Evolutionary conservation across 148 eudicot species (phyloP).

Genomic region (Amaranthus cruentus): DNA sequence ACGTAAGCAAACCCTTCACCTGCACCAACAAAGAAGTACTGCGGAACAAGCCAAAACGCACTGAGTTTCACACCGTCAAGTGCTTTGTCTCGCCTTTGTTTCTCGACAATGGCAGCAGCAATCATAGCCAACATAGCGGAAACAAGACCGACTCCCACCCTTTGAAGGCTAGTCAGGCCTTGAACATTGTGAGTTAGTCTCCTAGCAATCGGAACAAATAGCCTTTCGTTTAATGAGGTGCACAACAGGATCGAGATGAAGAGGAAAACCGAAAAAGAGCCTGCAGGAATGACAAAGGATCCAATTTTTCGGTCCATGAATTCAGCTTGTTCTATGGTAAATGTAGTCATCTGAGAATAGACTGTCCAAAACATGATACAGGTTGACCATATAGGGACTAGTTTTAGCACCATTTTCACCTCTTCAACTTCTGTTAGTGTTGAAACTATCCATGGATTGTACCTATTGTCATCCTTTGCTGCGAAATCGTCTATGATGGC

Average conservation of each 20-base stretch:
- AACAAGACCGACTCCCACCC: slow-evolving; percentile 72
- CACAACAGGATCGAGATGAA: slow-evolving; percentile 71
- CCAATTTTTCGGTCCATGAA: slow-evolving; percentile 76
- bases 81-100: slow-evolving; percentile 38
- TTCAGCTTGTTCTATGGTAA: slow-evolving; percentile 94
- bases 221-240: slow-evolving; percentile 78
- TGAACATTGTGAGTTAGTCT: slow-evolving; percentile 52
- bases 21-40: slow-evolving; percentile 88
- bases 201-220: slow-evolving; percentile 67
- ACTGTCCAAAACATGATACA: slow-evolving; percentile 94
- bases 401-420: slow-evolving; percentile 86
- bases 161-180: slow-evolving; percentile 79
- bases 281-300: slow-evolving; percentile 68
- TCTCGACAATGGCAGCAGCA: slow-evolving; percentile 72
- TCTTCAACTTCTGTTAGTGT: slow-evolving; percentile 90
- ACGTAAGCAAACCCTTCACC: slow-evolving; percentile 98
- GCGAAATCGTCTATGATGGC: slow-evolving; percentile 60
- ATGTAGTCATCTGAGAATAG: slow-evolving; percentile 98
- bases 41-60: slow-evolving; percentile 95
- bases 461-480: slow-evolving; percentile 36
- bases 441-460: slow-evolving; percentile 62
- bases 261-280: slow-evolving; percentile 81
- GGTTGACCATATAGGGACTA: slow-evolving; percentile 91
- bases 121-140: slow-evolving; percentile 60
- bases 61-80: slow-evolving; percentile 30